Percentiles rank a stretch among this genome's conserved stretches.
These are phyloP conservation scores for Candida adriatica DNA, from an alignment of 805 yeast genomes.

Conservation along the genomic window DNA sequence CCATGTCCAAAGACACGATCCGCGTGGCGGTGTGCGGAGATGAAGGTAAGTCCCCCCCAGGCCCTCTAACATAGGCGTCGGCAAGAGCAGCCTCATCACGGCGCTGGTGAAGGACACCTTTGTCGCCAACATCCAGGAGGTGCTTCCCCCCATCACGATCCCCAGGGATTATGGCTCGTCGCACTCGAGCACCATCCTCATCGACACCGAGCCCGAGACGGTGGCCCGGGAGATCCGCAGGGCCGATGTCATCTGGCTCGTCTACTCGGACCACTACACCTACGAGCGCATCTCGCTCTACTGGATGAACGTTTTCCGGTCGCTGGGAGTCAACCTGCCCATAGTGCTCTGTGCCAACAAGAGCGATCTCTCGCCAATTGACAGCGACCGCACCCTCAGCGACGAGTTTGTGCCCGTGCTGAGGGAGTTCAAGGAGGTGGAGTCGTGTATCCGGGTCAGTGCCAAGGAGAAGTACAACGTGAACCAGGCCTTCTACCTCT, in stretches of 20 bases:
- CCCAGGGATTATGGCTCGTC: slow-evolving; percentile 64
- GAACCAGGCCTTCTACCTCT: slow-evolving; percentile 85
- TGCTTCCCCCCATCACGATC: slow-evolving; percentile 77
- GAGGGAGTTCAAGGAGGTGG: slow-evolving; percentile 90
- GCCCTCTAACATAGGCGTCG: slow-evolving; percentile 39
- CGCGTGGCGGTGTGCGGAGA: slow-evolving; percentile 93
- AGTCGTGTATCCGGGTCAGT: slow-evolving; percentile 82
- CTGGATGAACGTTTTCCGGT: slow-evolving; percentile 92
- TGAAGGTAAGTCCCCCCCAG: slow-evolving; percentile 40
- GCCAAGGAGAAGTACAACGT: slow-evolving; percentile 82
- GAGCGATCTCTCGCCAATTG: slow-evolving; percentile 41
- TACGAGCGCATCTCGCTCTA: slow-evolving; percentile 86
- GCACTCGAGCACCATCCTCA: slow-evolving; percentile 56
- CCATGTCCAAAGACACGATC: slow-evolving; percentile 37
- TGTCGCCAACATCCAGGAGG: slow-evolving; percentile 69
- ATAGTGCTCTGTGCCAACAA: slow-evolving; percentile 88
- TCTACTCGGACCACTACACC: slow-evolving; percentile 89
- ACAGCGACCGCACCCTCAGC: slow-evolving; percentile 41
- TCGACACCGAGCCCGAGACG: slow-evolving; percentile 69
- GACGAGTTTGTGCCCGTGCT: slow-evolving; percentile 84
- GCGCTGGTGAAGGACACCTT: slow-evolving; percentile 77
- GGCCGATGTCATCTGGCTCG: slow-evolving; percentile 92
- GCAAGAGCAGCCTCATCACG: slow-evolving; percentile 74
- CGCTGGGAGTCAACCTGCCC: slow-evolving; percentile 90
- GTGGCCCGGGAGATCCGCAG: slow-evolving; percentile 69